Evolutionary conservation across 768 basidiomycete species (phyloP), one percentile per base, ranked within the genome.

Genomic region (Mycena floridula): DNA sequence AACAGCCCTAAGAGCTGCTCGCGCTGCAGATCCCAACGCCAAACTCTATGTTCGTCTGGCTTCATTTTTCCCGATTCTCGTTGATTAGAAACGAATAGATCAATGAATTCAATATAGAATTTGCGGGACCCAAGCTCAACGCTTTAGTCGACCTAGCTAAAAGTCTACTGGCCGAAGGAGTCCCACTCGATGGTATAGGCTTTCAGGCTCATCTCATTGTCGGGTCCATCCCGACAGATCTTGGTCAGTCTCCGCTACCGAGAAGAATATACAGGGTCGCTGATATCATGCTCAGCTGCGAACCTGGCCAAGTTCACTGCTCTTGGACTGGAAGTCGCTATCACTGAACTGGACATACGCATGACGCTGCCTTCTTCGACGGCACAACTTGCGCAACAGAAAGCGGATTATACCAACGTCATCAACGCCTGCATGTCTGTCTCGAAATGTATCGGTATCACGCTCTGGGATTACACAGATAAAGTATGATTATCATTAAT

Each of bases 301-400:
- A 67, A 66, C 43, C 58, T 73, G 47, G 54, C 61, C 45, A 54
- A 60, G 43, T 66, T 74, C 55, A 64, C 68, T 7, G 64, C 64
- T 13, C 65, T 76, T 24, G 72, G 75, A 3, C 60, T 76, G 42
- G 73, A 75, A 51, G 69, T 74, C 36, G 72, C 72, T 16, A 62
- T 73, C 46, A 76, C 73, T 4, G 74, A 74, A 54, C 63, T 76
- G 37, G 74, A 75, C 45, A 69, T 67, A 49, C 64, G 73, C 37
- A 70, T 72, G 56, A 60, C 59, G 9, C 54, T 68, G n/a, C 72
- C 71, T 22, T 58, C 57, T 18, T 70, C 68, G 3, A 37, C 26
- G 15, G 50, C 46, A 15, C 37, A 65, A 35, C 59, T 71, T n/a
- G 59, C 58, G 40, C 67, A 70, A 48, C 71, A 75, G 52, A 59